A percentile compares a stretch with the other conserved stretches of the same genome.
Conservation (phyloP, 441 rosid genomes). For the Croton laevigatus region DNA sequence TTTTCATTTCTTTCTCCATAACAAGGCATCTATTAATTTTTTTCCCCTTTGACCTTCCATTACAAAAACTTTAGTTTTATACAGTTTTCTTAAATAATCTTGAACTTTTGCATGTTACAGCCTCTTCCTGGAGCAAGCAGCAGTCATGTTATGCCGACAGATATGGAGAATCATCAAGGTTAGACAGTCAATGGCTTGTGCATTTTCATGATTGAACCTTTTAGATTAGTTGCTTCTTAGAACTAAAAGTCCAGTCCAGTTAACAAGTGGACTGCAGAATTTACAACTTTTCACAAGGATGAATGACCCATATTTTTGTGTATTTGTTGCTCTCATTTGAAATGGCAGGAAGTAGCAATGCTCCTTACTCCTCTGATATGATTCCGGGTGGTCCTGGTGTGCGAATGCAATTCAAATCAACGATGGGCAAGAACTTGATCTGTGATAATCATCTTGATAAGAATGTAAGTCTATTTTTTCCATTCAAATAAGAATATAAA, state of each 20-base stretch:
- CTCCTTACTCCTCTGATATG: constrained; percentile 48
- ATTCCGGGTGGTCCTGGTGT: constrained; percentile 48
- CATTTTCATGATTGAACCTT: constrained; percentile 13
- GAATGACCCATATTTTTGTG: neutral
- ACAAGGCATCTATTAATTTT: neutral
- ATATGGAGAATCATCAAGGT: constrained; percentile 67
- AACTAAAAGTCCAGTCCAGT: neutral
- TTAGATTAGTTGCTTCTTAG: neutral
- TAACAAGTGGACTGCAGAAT: neutral
- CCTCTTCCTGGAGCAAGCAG: constrained; percentile 65
- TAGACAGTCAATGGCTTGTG: constrained; percentile 29
- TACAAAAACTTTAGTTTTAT: neutral
- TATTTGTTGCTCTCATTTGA: neutral
- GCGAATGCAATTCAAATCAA: constrained; percentile 60
- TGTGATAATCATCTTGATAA: constrained; percentile 53
- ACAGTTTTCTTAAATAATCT: constrained; percentile 4
- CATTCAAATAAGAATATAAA: constrained; percentile 1
- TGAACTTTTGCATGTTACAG: constrained; percentile 29
- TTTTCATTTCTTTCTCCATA: neutral
- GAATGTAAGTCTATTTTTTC: constrained; percentile 52
- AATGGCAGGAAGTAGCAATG: constrained; percentile 57
- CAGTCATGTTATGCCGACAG: constrained; percentile 51
- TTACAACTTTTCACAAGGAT: neutral
- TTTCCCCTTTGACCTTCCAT: neutral
- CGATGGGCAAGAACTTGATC: constrained; percentile 51